Conservation (phyloP, 2,329 filamentous ascomycete species). For the Parascedosporium putredinis region DNA sequence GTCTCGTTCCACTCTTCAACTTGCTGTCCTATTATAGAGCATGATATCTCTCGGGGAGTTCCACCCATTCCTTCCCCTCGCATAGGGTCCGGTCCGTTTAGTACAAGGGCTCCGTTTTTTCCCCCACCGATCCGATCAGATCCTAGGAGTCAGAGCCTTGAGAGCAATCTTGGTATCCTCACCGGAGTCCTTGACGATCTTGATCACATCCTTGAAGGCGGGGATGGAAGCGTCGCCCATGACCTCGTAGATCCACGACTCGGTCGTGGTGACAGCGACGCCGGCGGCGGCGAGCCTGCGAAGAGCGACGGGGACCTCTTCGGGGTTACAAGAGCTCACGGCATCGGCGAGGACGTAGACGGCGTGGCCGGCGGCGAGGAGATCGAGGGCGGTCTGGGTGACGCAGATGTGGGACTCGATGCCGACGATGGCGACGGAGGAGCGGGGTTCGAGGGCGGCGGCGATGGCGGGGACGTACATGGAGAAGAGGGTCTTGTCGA, state of each 20-base stretch:
- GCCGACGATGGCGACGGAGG: slow-evolving; percentile 67
- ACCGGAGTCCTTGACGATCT: slow-evolving; percentile 67
- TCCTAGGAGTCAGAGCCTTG: slow-evolving; percentile 53
- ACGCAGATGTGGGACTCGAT: slow-evolving; percentile 95
- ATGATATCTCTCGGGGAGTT: no score
- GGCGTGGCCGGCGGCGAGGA: slow-evolving; percentile 61
- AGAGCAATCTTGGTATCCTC: slow-evolving; percentile 60
- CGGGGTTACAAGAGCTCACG: slow-evolving; percentile 75
- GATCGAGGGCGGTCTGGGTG: slow-evolving; percentile 80
- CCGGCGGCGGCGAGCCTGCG: slow-evolving; percentile 66
- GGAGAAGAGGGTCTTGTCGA: slow-evolving; percentile 84
- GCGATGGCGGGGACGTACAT: slow-evolving; percentile 69
- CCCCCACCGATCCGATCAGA: slow-evolving; percentile 22
- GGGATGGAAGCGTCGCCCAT: slow-evolving; percentile 68
- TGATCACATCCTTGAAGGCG: slow-evolving; percentile 64
- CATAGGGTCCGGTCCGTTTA: no score
- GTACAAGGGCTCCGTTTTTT: no score
- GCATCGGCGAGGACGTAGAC: slow-evolving; percentile 86
- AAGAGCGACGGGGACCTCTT: slow-evolving; percentile 73
- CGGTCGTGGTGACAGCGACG: slow-evolving; percentile 71
- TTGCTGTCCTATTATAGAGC: no score
- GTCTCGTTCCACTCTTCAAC: no score
- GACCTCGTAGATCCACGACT: slow-evolving; percentile 82
- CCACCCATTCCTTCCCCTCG: not conserved
- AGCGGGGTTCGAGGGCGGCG: slow-evolving; percentile 17